Conservation (phyloP, 2,329 filamentous ascomycete species). For the Lecanicillium sp. region DNA sequence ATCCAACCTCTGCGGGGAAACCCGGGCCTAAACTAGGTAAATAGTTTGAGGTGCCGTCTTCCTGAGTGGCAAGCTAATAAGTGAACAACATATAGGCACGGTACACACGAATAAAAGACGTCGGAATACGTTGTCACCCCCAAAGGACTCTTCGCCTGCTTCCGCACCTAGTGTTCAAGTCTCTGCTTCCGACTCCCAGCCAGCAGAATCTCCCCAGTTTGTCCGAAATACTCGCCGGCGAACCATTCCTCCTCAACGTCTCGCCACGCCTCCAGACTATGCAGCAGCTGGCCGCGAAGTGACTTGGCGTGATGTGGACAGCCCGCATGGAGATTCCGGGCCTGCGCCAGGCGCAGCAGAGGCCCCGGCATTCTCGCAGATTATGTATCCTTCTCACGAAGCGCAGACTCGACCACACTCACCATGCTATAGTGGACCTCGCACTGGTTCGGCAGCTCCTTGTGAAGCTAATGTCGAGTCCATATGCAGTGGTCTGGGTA, state of each 20-base stretch:
- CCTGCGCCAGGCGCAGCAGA: neutral
- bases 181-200: neutral
- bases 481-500: neutral
- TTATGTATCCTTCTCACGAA: neutral
- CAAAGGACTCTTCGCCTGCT: too few species aligned
- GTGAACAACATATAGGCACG: neutral
- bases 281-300: too few species aligned
- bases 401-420: neutral
- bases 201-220: neutral
- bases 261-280: too few species aligned
- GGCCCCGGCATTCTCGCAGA: neutral
- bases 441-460: too few species aligned
- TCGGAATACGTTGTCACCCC: neutral
- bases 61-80: neutral
- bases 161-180: too few species aligned
- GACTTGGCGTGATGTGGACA: too few species aligned
- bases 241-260: too few species aligned
- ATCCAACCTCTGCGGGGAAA: conserved; percentile 1
- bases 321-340: too few species aligned
- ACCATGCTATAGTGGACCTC: neutral
- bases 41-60: neutral
- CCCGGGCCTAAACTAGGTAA: conserved; percentile 4
- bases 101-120: neutral
- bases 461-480: neutral
- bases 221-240: too few species aligned